Conservation (phyloP, 2,329 filamentous ascomycete genomes). For the Aaosphaeria arxii region DNA sequence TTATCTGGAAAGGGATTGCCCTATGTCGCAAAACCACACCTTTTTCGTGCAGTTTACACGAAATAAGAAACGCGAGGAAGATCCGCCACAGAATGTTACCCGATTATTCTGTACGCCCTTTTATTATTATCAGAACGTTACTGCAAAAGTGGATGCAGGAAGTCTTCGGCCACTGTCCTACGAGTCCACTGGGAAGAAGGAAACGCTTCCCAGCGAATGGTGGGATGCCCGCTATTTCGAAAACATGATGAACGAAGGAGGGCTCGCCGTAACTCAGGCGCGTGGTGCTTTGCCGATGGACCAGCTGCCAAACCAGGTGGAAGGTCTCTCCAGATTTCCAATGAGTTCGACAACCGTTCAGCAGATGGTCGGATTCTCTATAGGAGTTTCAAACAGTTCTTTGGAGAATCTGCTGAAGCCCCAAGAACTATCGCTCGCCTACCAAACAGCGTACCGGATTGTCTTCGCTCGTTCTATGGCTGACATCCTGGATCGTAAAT, state of each 20-base stretch:
- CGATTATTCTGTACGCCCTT: conserved; percentile 1
- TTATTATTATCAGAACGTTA: conserved; percentile 45
- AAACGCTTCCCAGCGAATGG: neutral
- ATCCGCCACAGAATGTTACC: conserved; percentile 2
- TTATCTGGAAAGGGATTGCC: neutral
- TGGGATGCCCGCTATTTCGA: neutral
- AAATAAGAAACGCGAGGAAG: neutral
- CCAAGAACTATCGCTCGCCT: conserved; percentile 21
- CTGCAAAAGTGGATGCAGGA: conserved; percentile 29
- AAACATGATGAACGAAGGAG: neutral
- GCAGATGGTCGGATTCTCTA: conserved; percentile 35
- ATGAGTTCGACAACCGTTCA: neutral
- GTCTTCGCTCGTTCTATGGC: conserved; percentile 33
- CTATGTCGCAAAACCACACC: neutral
- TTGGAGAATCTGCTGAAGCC: conserved; percentile 27
- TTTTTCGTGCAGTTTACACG: neutral
- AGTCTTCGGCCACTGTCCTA: neutral
- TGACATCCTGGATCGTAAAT: conserved; percentile 11
- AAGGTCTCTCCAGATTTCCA: neutral
- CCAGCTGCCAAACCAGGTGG: neutral
- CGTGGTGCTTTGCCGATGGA: neutral
- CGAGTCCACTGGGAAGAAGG: neutral
- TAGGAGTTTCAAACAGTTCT: conserved; percentile 22
- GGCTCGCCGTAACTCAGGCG: neutral
- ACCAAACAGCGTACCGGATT: conserved; percentile 38